Evolutionary conservation across 495 filamentous ascomycete species (phyloP).

Genomic region (Apodospora peruviana): DNA sequence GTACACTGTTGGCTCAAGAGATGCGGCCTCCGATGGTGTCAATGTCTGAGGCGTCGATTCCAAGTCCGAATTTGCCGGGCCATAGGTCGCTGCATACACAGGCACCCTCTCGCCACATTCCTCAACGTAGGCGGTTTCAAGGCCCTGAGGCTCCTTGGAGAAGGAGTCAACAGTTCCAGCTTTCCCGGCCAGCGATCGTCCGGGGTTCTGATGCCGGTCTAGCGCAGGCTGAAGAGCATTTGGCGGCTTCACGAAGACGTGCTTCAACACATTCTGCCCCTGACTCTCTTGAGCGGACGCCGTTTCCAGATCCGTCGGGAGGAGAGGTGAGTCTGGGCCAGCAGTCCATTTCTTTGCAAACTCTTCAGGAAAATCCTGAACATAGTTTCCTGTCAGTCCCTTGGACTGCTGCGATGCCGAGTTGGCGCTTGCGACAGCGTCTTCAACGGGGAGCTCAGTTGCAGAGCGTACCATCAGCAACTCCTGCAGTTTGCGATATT

Average conservation of each 20-base stretch:
- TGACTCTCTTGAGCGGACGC: not conserved
- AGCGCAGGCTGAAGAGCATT: conserved; percentile 29
- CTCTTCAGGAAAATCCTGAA: conserved; percentile 42
- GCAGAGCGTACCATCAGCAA: conserved; percentile 16
- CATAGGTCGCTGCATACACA: conserved; percentile 22
- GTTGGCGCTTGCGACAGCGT: not conserved
- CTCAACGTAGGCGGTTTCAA: conserved; percentile 27
- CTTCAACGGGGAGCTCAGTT: conserved; percentile 3
- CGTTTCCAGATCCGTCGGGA: conserved; percentile 10
- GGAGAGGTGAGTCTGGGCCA: conserved; percentile 6
- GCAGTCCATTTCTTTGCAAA: conserved; percentile 33
- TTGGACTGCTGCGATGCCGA: not conserved
- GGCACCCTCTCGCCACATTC: conserved; percentile 24
- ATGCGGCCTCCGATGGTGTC: not conserved
- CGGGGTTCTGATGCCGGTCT: conserved; percentile 18
- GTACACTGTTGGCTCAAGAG: conserved; percentile 43
- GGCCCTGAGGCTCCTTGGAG: conserved; percentile 28
- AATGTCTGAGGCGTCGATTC: not conserved
- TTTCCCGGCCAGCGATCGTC: not conserved
- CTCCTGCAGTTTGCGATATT: conserved; percentile 17
- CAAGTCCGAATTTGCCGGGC: not conserved
- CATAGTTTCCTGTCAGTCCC: conserved; percentile 36
- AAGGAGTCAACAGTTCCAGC: conserved; percentile 20
- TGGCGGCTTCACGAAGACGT: conserved; percentile 3
- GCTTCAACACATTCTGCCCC: not conserved